Evolutionary conservation across 495 filamentous ascomycete genomes (phyloP), one percentile per base, ranked within the genome.

Genomic region (Friedmanniomyces endolithicus): DNA sequence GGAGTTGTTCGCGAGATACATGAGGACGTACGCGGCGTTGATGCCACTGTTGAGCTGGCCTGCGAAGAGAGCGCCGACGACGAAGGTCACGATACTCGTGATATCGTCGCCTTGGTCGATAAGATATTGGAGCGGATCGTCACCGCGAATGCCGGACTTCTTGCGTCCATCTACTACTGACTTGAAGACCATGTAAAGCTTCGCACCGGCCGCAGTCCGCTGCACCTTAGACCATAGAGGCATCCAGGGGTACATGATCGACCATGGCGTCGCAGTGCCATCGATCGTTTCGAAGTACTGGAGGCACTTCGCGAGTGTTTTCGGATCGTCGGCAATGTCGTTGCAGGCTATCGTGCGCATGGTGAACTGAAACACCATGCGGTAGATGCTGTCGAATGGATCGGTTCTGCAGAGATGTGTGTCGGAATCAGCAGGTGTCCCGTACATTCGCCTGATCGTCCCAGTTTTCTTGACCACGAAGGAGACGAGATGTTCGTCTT

Each of bases 121-220:
- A 29, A 76, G 48, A 34, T 62, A 70, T 59, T 77, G 74, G 56
- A 76, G 27, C 1, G 73, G 53, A 60, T 78, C 75, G 2, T 76
- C 69, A 27, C 63, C 61, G 34, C 68, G 61, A 19, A 48, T 52
- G 1, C 69, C 72, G 7, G 54, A 67, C 53, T 61, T 67, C 46
- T 66, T 66, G 8, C 75, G 62, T 40, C 64, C 57, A 48, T 73
- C 59, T 22, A 74, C 63, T 37, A 74, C 62, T 2, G 61, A 59
- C 34, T 68, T 64, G 41, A 78, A 52, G 34, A 72, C 55, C 54
- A 68, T 65, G 61, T 69, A 72, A 8, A 78, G 62, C 24, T 64
- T 52, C 4, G 59, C 65, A 19, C 71, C 71, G 22, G 64, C 65
- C 39, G 57, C 57, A 27, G 63, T 59, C 12, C 68, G 61, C 46